Conservation (phyloP, 306 rosid genomes). For the Casuarina equisetifolia region DNA sequence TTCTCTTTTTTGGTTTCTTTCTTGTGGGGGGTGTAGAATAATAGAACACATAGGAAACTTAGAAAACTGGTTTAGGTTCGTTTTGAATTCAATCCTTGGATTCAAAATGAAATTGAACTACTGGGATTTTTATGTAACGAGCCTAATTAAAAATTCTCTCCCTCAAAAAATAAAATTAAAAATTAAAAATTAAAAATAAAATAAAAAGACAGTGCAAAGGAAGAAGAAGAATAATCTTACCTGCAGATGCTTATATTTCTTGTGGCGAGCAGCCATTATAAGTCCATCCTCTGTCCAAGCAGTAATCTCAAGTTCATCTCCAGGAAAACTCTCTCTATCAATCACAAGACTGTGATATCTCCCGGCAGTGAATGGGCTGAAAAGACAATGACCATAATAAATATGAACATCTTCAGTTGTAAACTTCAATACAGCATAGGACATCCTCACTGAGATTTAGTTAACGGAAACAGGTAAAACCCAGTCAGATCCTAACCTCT, state of each 20-base stretch:
- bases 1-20: too few species aligned
- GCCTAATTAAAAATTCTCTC: not conserved
- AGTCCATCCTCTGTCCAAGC: conserved; percentile 98
- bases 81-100: not conserved
- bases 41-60: not conserved
- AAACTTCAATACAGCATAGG: not conserved
- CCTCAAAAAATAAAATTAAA: not conserved
- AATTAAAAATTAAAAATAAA: too few species aligned
- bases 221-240: conserved; percentile 38
- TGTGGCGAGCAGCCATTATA: conserved; percentile 94
- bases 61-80: not conserved
- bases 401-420: not conserved
- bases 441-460: not conserved
- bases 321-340: conserved; percentile 82
- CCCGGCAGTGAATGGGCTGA: conserved; percentile 89
- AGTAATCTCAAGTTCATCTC: conserved; percentile 74
- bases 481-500: not conserved
- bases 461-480: not conserved
- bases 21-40: too few species aligned
- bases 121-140: too few species aligned
- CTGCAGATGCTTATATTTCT: conserved; percentile 70
- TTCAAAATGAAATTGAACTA: too few species aligned
- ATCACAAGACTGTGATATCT: conserved; percentile 97
- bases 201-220: not conserved
- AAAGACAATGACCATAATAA: conserved; percentile 8